Evolutionary conservation across 768 basidiomycete species (phyloP), one percentile per base, ranked within the genome.

Genomic region (Coprinopsis cinerea): DNA sequence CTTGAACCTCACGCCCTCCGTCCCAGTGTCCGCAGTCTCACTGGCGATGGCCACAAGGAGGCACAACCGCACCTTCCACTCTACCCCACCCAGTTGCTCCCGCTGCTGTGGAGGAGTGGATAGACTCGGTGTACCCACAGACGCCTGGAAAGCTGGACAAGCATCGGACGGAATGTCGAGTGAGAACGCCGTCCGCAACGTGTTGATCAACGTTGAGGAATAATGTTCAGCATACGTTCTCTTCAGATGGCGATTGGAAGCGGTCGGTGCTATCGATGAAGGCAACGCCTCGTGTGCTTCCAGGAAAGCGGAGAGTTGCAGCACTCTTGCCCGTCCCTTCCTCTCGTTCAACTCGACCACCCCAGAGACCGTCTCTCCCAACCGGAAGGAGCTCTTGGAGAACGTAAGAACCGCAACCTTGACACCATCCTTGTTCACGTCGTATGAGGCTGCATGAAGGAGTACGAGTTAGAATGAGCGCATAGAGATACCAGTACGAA

Each of bases 81-180:
- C 82, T 7, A 97, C 68, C 0, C 94, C 95, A 7, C 95, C 93
- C 59, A 30, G 55, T 57, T 24, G 51, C 47, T 4, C 27, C 6
- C 56, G 57, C 17, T 52, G 53, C 43, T 51, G 18, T 10, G 24
- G 17, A 2, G 1, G 14, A n/a, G 11, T 54, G 46, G n/a, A n/a
- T n/a, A n/a, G n/a, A n/a, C n/a, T n/a, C 59, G 27, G n/a, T n/a
- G n/a, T n/a, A n/a, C 78, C 77, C 4, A 85, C 72, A 44, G 73
- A 69, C 1, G 93, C 71, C 46, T 82, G 74, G 66, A 97, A 97
- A 0, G 84, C 85, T 0, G 95, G 92, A 45, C 89, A 87, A 0
- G 86, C 91, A 50, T 96, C 95, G 1, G 86, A 81, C 0, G 94
- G 95, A 51, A 99, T 94, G 61, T 94, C 92, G 2, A 99, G 78